Conservation (phyloP, 2,329 filamentous ascomycete genomes). For the Colletotrichum ledebouriae region DNA sequence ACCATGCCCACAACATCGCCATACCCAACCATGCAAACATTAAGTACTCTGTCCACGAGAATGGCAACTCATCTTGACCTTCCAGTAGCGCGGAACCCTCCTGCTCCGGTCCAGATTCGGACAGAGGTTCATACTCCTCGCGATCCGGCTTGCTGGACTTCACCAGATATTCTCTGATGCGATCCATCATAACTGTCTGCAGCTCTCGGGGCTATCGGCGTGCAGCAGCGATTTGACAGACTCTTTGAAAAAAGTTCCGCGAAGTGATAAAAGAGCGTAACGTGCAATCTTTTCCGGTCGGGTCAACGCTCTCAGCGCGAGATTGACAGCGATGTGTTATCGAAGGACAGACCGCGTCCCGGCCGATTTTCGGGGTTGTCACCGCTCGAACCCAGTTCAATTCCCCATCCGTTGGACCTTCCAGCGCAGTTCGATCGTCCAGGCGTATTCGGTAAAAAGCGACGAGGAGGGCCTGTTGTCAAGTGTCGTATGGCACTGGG, state of each 20-base stretch:
- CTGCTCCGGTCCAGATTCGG: conserved; percentile 46
- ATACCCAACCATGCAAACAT: conserved; percentile 89
- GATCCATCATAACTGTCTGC: conserved; percentile 32
- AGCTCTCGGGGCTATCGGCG: neutral
- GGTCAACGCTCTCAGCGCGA: neutral
- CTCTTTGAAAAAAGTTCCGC: too few species aligned
- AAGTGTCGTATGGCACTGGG: neutral
- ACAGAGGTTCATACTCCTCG: conserved; percentile 47
- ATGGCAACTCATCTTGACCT: conserved; percentile 62
- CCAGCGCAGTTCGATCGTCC: neutral
- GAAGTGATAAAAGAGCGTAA: neutral
- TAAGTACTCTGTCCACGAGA: conserved; percentile 88
- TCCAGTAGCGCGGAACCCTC: conserved; percentile 48
- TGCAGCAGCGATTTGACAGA: too few species aligned
- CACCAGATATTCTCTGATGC: conserved; percentile 37
- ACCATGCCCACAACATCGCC: conserved; percentile 99
- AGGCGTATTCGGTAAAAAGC: neutral
- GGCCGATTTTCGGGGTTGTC: conserved; percentile 13
- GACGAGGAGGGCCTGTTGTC: neutral
- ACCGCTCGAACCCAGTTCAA: conserved; percentile 20
- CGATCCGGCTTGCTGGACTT: conserved; percentile 34
- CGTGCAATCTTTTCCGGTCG: neutral
- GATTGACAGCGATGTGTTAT: neutral
- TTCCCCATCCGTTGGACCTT: conserved; percentile 6
- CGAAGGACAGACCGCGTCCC: neutral